These are phyloP conservation scores for Pyrenula massariospora DNA, from an alignment of 495 filamentous ascomycete species.

Conservation along the genomic window DNA sequence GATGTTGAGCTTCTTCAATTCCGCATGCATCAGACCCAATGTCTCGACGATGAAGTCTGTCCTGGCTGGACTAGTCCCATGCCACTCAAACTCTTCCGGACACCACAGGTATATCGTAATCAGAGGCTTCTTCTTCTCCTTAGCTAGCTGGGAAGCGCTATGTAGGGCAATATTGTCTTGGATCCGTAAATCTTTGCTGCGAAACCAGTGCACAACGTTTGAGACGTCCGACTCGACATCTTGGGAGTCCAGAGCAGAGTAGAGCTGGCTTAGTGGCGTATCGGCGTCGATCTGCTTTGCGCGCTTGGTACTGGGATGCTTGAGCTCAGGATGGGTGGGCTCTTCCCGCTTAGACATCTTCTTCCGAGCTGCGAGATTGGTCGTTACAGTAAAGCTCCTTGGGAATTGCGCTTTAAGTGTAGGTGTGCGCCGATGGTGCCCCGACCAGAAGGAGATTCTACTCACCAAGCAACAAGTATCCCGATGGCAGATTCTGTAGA, in stretches of 20 bases:
- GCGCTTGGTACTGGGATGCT: slow-evolving; percentile 27
- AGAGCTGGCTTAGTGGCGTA: slow-evolving; percentile 16
- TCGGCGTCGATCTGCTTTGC: slow-evolving; percentile 28
- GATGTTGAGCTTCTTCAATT: slow-evolving; percentile 24
- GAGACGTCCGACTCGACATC: slow-evolving; percentile 9
- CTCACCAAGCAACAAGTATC: background rate
- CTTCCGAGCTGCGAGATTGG: background rate
- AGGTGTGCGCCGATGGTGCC: background rate
- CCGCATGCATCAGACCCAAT: slow-evolving; percentile 23
- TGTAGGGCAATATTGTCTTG: slow-evolving; percentile 29
- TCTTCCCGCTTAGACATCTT: slow-evolving; percentile 12
- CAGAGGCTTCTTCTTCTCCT: slow-evolving; percentile 15
- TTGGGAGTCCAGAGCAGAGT: slow-evolving; percentile 13
- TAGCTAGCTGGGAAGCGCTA: slow-evolving; percentile 19
- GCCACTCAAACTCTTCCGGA: slow-evolving; percentile 25
- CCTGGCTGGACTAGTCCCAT: slow-evolving; percentile 26
- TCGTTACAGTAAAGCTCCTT: background rate
- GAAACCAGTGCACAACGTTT: slow-evolving; percentile 27
- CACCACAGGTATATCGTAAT: slow-evolving; percentile 24
- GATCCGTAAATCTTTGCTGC: slow-evolving; percentile 26
- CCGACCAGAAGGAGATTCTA: background rate
- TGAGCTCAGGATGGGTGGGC: slow-evolving; percentile 18
- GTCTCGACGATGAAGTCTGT: slow-evolving; percentile 27
- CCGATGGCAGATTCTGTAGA: background rate
- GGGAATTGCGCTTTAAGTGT: background rate